These are phyloP conservation scores for Rhynchospora pubera DNA, from an alignment of 176 grass and related monocot genomes.

Conservation along the genomic window DNA sequence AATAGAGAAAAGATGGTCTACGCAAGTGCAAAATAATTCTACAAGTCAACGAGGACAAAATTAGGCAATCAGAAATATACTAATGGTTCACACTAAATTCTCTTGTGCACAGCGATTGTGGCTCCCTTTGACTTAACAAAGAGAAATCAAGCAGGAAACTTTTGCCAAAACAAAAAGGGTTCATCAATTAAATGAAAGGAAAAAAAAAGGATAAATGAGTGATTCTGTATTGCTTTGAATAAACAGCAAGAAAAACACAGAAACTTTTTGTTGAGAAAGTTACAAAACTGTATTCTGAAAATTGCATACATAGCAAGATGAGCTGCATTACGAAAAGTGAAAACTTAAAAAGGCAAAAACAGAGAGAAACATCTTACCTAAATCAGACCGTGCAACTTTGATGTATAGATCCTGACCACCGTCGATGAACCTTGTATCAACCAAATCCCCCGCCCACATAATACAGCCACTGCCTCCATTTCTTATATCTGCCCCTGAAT, in stretches of 20 bases:
- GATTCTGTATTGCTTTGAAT: no score
- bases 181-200: no score
- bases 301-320: background rate
- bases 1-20: background rate
- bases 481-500: constrained; percentile 5
- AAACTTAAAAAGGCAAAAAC: background rate
- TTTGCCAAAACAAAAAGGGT: background rate
- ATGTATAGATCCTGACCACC: constrained; percentile 45
- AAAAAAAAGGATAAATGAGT: no score
- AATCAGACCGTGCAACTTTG: constrained; percentile 21
- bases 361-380: constrained; percentile 35
- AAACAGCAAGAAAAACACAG: no score
- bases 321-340: background rate
- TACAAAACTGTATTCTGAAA: background rate
- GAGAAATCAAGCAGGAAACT: background rate
- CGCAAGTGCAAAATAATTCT: background rate
- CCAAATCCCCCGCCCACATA: constrained; percentile 40
- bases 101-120: background rate
- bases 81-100: background rate
- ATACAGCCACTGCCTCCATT: constrained; percentile 39
- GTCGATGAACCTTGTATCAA: constrained; percentile 20
- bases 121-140: background rate
- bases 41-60: background rate
- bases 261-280: background rate
- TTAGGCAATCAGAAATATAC: background rate